phyloP scores from a whole-genome alignment of 352 stramenopile genomes.

The Phytophthora niederhauseri region DNA sequence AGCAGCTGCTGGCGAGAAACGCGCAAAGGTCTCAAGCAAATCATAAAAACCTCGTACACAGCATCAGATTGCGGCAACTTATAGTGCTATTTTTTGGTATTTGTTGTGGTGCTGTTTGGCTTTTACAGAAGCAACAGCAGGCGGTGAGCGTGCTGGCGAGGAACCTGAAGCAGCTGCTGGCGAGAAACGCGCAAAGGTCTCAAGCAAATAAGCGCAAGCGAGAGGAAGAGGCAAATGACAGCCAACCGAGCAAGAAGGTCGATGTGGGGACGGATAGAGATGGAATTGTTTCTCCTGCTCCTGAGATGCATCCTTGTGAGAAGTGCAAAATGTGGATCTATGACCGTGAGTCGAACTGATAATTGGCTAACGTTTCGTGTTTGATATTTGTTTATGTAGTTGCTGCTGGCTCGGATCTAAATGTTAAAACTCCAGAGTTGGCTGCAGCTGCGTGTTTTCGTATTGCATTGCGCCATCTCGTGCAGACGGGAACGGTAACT shows the following conservation, averaged over 20 bases:
- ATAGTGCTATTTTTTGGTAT: conserved; percentile 1
- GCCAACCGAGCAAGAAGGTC: conserved; percentile 27
- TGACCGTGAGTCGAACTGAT: not conserved
- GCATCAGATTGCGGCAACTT: too few species aligned
- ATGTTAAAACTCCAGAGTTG: conserved; percentile 25
- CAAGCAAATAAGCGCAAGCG: conserved; percentile 30
- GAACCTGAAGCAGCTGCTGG: conserved; percentile 36
- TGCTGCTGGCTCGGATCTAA: conserved; percentile 20
- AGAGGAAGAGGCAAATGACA: conserved; percentile 16
- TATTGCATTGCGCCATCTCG: conserved; percentile 37
- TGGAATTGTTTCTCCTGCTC: not conserved
- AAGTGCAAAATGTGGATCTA: not conserved
- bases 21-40: not conserved
- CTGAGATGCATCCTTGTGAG: conserved; percentile 41
- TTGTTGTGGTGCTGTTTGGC: not conserved
- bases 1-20: conserved; percentile 23
- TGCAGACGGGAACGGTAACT: conserved; percentile 34
- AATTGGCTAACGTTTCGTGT: not conserved
- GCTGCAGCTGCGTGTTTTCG: conserved; percentile 37
- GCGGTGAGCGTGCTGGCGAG: conserved; percentile 29
- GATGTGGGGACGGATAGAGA: not conserved
- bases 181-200: not conserved
- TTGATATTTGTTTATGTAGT: conserved; percentile 27
- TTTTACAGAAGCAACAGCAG: conserved; percentile 36
- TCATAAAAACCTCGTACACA: not conserved